Evolutionary conservation across 495 filamentous ascomycete species (phyloP).

Genomic region (Talaromyces ruber): DNA sequence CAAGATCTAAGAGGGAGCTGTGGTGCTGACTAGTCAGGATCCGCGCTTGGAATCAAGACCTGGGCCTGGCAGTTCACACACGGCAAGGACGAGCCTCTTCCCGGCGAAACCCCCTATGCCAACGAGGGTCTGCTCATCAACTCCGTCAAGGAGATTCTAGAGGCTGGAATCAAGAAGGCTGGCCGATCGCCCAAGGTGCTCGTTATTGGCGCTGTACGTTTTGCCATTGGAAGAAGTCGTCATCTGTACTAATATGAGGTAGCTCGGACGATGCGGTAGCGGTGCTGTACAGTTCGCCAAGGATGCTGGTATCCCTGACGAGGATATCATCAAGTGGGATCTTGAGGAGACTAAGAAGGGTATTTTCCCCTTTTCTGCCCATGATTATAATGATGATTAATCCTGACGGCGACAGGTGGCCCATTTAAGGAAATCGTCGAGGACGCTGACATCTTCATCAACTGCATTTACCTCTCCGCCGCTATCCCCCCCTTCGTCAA

Average conservation of each 20-base stretch:
- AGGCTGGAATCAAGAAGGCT: constrained; percentile 45
- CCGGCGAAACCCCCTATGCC: constrained; percentile 62
- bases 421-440: constrained; percentile 85
- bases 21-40: constrained; percentile 13
- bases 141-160: constrained; percentile 62
- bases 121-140: constrained; percentile 65
- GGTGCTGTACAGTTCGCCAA: constrained; percentile 76
- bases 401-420: constrained; percentile 45
- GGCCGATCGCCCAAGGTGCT: constrained; percentile 44
- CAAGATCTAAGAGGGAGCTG: neutral
- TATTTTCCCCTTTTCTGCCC: constrained; percentile 4
- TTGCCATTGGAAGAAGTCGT: neutral
- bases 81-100: constrained; percentile 52
- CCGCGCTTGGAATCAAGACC: constrained; percentile 72
- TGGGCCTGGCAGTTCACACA: constrained; percentile 86
- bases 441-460: constrained; percentile 64
- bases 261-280: constrained; percentile 74
- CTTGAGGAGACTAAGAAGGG: constrained; percentile 67
- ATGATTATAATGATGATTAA: neutral
- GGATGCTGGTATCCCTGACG: constrained; percentile 64
- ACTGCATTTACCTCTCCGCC: constrained; percentile 79
- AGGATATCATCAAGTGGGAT: constrained; percentile 84
- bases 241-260: neutral
- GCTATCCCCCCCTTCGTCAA: constrained; percentile 69
- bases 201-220: constrained; percentile 50